phyloP scores from a whole-genome alignment of 768 basidiomycete genomes.

The Dacryopinax primogenitus region DNA sequence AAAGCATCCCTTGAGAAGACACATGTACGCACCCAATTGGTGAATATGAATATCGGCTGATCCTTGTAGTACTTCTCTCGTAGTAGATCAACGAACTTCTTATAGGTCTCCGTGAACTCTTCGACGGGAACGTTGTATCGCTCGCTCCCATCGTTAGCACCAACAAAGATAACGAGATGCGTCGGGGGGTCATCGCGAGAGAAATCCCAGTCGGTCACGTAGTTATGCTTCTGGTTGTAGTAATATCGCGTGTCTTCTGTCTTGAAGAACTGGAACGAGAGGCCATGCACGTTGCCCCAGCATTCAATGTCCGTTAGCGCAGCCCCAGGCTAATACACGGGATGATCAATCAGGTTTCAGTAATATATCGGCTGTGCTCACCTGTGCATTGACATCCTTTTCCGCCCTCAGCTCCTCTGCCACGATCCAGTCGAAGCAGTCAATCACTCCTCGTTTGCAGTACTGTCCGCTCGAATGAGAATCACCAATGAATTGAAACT shows the following conservation, averaged over 20 bases:
- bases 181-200: slow-evolving; percentile 37
- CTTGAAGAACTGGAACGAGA: slow-evolving; percentile 22
- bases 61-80: slow-evolving; percentile 31
- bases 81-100: slow-evolving; percentile 35
- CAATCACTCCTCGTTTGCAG: background rate
- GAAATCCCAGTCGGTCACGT: slow-evolving; percentile 48
- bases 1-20: background rate
- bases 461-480: slow-evolving; percentile 1
- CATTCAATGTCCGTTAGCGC: slow-evolving; percentile 3
- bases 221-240: slow-evolving; percentile 45
- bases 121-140: slow-evolving; percentile 39
- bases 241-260: slow-evolving; percentile 47
- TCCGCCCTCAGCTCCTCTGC: slow-evolving; percentile 7
- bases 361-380: background rate
- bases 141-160: slow-evolving; percentile 39
- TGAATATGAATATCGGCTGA: slow-evolving; percentile 43
- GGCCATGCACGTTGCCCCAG: slow-evolving; percentile 6
- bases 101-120: slow-evolving; percentile 36
- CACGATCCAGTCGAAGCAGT: slow-evolving; percentile 7
- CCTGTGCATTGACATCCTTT: background rate
- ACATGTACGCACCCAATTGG: slow-evolving; percentile 33
- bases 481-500: slow-evolving; percentile 6
- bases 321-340: background rate
- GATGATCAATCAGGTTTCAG: background rate
- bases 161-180: slow-evolving; percentile 46